These are phyloP conservation scores for Coprinopsis sp. DNA, from an alignment of 768 basidiomycete genomes.

Conservation along the genomic window DNA sequence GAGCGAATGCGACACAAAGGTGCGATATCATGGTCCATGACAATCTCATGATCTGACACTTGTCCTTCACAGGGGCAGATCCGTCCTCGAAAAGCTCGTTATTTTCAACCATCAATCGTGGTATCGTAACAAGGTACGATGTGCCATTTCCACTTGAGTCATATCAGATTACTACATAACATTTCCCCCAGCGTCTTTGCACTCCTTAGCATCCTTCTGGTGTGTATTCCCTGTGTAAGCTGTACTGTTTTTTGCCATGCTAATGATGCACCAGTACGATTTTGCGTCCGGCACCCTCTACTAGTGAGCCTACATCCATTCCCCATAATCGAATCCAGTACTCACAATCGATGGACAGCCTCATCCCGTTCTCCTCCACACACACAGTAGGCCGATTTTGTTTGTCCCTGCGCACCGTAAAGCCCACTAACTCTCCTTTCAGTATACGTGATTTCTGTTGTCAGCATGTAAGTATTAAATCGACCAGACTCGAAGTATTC, in stretches of 20 bases:
- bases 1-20: background rate
- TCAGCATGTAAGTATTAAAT: constrained; percentile 3
- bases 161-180: background rate
- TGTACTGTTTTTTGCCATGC: background rate
- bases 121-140: background rate
- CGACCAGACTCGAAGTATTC: too few species aligned
- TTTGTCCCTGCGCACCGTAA: too few species aligned
- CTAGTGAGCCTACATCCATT: background rate
- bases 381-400: background rate
- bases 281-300: constrained; percentile 1
- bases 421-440: background rate
- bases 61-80: background rate
- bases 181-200: background rate
- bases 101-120: constrained; percentile 2
- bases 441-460: constrained; percentile 3
- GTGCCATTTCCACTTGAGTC: background rate
- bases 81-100: constrained; percentile 1
- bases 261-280: background rate
- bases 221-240: background rate
- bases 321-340: background rate
- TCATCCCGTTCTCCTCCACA: constrained; percentile 3
- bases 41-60: background rate
- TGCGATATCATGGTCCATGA: background rate
- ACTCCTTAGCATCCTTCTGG: constrained; percentile 1
- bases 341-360: background rate